phyloP scores from a whole-genome alignment of 768 basidiomycete species.

The Lanmaoa rubissima region DNA sequence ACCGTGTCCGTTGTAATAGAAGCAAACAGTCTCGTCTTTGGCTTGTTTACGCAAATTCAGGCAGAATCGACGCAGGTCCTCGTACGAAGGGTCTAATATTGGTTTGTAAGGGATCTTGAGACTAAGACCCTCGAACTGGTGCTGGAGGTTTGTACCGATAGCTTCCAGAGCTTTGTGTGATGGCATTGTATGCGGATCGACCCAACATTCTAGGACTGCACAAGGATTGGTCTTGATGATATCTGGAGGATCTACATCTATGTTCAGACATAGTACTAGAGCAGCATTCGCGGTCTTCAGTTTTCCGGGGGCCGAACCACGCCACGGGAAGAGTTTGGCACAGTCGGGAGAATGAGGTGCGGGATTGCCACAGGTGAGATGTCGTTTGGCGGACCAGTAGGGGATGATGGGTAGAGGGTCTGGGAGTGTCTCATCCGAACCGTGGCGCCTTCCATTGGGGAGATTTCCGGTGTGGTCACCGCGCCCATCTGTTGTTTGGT shows the following conservation, averaged over 20 bases:
- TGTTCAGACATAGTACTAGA: constrained; percentile 90
- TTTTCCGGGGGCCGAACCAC: constrained; percentile 75
- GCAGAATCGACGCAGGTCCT: constrained; percentile 89
- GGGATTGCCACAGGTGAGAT: constrained; percentile 87
- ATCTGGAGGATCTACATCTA: constrained; percentile 97
- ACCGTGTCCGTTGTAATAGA: constrained; percentile 98
- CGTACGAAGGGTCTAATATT: constrained; percentile 91
- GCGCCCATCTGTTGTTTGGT: constrained; percentile 33
- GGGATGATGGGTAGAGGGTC: constrained; percentile 62
- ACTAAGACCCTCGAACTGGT: constrained; percentile 94
- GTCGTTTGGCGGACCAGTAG: constrained; percentile 86
- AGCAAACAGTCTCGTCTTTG: constrained; percentile 89
- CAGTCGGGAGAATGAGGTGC: constrained; percentile 66
- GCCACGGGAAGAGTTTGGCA: constrained; percentile 72
- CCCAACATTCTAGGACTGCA: constrained; percentile 94
- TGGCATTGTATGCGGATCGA: constrained; percentile 91
- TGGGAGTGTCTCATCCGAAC: constrained; percentile 46
- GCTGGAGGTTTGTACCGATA: constrained; percentile 88
- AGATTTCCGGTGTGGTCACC: constrained; percentile 30
- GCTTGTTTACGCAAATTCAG: constrained; percentile 80
- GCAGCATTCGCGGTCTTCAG: constrained; percentile 90
- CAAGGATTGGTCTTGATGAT: constrained; percentile 97
- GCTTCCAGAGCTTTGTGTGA: constrained; percentile 92
- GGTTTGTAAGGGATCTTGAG: constrained; percentile 94
- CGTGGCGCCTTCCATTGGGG: constrained; percentile 36